Evolutionary conservation across 1,284 basidiomycete species (phyloP).

Genomic region (Rhodotorula sp.): DNA sequence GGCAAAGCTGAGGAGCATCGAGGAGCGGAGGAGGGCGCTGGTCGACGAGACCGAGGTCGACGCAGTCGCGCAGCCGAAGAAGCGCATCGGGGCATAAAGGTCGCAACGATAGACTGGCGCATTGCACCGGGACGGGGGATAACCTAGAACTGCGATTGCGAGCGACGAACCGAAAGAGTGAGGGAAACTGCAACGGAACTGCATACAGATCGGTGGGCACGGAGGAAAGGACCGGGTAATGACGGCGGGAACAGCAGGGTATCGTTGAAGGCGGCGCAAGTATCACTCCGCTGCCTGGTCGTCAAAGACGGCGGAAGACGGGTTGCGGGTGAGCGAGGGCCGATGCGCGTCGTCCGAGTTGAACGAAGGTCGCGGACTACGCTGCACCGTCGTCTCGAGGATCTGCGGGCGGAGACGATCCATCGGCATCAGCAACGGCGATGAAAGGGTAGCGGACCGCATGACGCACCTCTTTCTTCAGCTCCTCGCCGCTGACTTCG

Average conservation of each 20-base stretch:
- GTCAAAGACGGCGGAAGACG: not conserved
- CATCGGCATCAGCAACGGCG: too few relatives aligned
- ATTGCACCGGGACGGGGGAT: too few relatives aligned
- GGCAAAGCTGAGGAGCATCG: not conserved
- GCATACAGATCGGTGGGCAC: too few relatives aligned
- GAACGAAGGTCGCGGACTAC: constrained; percentile 6
- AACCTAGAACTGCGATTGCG: too few relatives aligned
- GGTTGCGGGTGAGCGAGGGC: not conserved
- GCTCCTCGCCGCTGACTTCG: constrained; percentile 61
- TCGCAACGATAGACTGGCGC: too few relatives aligned
- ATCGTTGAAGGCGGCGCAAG: not conserved
- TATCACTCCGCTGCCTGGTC: not conserved
- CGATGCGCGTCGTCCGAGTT: not conserved
- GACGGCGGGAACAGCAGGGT: too few relatives aligned
- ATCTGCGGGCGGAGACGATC: not conserved
- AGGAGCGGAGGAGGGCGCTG: not conserved
- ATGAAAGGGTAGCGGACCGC: too few relatives aligned
- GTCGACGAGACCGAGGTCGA: not conserved
- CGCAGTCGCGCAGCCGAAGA: not conserved
- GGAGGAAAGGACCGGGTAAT: too few relatives aligned
- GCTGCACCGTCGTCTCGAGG: constrained; percentile 9
- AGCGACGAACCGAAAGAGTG: too few relatives aligned
- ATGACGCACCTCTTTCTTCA: constrained; percentile 69
- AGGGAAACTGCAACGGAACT: too few relatives aligned
- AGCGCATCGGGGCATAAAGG: not conserved